A percentile compares a stretch with the other conserved stretches of the same genome.
Conservation (phyloP, 257 asterid genomes). For the Verbena officinalis region DNA sequence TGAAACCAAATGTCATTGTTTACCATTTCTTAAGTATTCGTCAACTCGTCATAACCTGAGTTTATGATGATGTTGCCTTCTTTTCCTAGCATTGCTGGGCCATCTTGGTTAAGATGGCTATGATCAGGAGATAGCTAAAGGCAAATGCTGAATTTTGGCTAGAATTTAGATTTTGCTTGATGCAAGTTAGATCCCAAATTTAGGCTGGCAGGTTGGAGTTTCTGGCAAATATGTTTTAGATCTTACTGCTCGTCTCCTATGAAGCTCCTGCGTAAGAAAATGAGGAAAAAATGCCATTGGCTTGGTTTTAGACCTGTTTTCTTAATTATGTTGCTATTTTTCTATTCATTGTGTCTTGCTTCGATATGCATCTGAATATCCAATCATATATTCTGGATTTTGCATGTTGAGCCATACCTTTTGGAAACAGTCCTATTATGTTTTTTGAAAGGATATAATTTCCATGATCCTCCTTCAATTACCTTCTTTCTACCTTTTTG, state of each 20-base stretch:
- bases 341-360: conserved; percentile 13
- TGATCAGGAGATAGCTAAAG: no score
- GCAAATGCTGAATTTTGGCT: background rate
- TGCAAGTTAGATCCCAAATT: conserved; percentile 6
- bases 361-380: background rate
- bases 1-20: background rate
- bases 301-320: background rate
- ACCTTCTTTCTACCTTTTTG: conserved; percentile 4
- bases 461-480: background rate
- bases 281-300: background rate
- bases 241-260: background rate
- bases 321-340: background rate
- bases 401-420: background rate
- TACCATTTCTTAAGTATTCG: background rate
- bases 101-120: no score
- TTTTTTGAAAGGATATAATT: background rate
- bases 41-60: background rate
- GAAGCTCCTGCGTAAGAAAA: background rate
- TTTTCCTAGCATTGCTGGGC: no score
- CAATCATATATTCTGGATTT: background rate
- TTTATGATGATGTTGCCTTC: background rate
- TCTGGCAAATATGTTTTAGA: background rate
- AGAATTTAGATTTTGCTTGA: background rate
- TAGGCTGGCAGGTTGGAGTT: background rate
- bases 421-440: background rate